Evolutionary conservation across 306 rosid species (phyloP), one percentile per base, ranked within the genome.

Genomic region (Lathyrus aphaca): DNA sequence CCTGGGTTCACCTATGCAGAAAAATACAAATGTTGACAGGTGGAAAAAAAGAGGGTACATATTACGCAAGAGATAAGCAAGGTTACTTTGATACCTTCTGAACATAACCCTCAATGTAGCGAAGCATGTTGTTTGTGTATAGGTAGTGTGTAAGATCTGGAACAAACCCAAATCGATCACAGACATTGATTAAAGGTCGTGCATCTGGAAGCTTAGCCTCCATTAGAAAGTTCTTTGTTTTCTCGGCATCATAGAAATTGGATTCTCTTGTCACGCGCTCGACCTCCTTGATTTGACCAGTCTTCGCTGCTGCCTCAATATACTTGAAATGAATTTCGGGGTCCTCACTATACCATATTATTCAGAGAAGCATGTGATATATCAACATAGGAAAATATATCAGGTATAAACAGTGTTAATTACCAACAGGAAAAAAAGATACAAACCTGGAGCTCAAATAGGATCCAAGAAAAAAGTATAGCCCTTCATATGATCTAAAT

Each of bases 211-310:
- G 97, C 78, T 91, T 95, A 27, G 95, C 96, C 82, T 95, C 99
- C 97, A 95, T 95, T 25, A 95, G 74, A 70, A 95, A 95, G 84
- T 95, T 95, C 87, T 95, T 95, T 0, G 99, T 89, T 75, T 89
- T 95, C 85, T 91, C 99, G 0, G 99, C 77, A 10, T 95, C 97
- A 48, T 91, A 95, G 91, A 95, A 95, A 81, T 95, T 95, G 56
- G 99, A 95, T 82, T 95, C 99, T 85, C 99, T 87, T 3, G 99
- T 95, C 72, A 95, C 99, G 14, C 99, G 97, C 76, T 95, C 99
- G 0, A 95, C 99, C 86, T 95, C 99, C 79, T 95, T 95, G 80
- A 95, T 89, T 80, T 95, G 99, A 54, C 99, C 99, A 65, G 99
- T 95, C 78, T 92, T 95, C 16, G 99, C 99, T 67, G 99, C 99